Conservation (phyloP, 768 basidiomycete species). For the Mycena leptocephala region DNA sequence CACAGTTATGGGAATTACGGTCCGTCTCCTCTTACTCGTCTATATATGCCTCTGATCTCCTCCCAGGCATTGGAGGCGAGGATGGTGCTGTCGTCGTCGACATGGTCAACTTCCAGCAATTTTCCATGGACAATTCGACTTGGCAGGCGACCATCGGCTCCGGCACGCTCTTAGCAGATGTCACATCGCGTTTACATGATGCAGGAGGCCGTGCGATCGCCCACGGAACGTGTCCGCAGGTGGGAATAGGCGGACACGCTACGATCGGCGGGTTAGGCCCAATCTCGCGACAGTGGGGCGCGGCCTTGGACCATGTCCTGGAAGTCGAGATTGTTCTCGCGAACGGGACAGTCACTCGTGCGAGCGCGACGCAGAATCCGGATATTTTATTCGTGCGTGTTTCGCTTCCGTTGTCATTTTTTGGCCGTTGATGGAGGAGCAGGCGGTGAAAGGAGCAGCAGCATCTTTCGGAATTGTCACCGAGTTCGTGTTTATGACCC, state of each 20-base stretch:
- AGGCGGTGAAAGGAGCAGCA: slow-evolving; percentile 48
- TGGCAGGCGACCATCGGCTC: slow-evolving; percentile 43
- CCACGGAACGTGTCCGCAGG: slow-evolving; percentile 50
- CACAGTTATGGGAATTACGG: slow-evolving; percentile 37
- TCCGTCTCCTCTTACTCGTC: neutral
- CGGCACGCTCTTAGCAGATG: slow-evolving; percentile 42
- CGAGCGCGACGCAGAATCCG: slow-evolving; percentile 40
- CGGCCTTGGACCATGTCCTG: slow-evolving; percentile 45
- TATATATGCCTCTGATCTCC: neutral
- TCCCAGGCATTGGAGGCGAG: slow-evolving; percentile 42
- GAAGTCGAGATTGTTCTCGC: slow-evolving; percentile 44
- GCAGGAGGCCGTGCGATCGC: slow-evolving; percentile 42
- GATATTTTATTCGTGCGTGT: slow-evolving; percentile 42
- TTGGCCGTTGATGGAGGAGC: neutral
- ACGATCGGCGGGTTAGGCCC: slow-evolving; percentile 43
- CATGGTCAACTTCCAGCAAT: slow-evolving; percentile 41
- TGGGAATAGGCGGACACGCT: slow-evolving; percentile 45
- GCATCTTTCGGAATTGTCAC: slow-evolving; percentile 51
- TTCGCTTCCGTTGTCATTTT: neutral
- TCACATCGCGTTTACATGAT: slow-evolving; percentile 37
- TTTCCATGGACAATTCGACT: slow-evolving; percentile 44
- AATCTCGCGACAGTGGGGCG: slow-evolving; percentile 41
- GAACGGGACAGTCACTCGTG: slow-evolving; percentile 39
- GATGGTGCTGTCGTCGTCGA: slow-evolving; percentile 51
- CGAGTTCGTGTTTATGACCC: slow-evolving; percentile 43